Conservation (phyloP, 352 stramenopile genomes). For the Globisporangium megalacanthum region DNA sequence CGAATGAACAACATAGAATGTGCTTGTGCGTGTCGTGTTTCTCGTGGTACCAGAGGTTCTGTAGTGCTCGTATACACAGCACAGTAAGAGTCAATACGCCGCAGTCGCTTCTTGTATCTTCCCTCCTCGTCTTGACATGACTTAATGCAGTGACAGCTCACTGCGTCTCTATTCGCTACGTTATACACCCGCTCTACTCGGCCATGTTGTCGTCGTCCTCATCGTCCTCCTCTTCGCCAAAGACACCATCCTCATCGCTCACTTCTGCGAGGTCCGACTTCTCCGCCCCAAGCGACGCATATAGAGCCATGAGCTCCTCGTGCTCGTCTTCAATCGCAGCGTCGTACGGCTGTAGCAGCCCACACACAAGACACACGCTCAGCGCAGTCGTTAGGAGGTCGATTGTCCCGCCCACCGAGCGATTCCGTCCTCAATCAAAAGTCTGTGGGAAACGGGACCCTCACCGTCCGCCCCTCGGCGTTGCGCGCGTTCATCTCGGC, state of each 20-base stretch:
- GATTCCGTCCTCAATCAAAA: background rate
- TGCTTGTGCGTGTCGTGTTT: background rate
- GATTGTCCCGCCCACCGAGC: background rate
- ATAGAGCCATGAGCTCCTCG: slow-evolving; percentile 41
- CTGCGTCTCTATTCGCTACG: background rate
- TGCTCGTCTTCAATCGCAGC: slow-evolving; percentile 60
- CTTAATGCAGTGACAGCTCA: background rate
- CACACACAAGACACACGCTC: slow-evolving; percentile 3
- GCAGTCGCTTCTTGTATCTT: background rate
- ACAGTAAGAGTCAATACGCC: no score
- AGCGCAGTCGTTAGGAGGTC: background rate
- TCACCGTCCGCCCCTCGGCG: slow-evolving; percentile 40
- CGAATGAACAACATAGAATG: background rate
- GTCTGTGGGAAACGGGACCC: slow-evolving; percentile 7
- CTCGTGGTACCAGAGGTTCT: no score
- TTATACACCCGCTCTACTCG: slow-evolving; percentile 8
- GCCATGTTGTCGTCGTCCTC: slow-evolving; percentile 23
- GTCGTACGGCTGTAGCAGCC: slow-evolving; percentile 36
- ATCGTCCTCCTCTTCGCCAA: background rate
- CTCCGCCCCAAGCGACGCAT: slow-evolving; percentile 41
- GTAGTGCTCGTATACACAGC: no score
- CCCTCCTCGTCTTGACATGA: background rate
- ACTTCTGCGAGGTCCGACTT: slow-evolving; percentile 32
- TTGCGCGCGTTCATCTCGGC: slow-evolving; percentile 65
- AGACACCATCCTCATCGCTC: slow-evolving; percentile 17